phyloP scores from a whole-genome alignment of 345 rosid genomes.

The Hevea brasiliensis region DNA sequence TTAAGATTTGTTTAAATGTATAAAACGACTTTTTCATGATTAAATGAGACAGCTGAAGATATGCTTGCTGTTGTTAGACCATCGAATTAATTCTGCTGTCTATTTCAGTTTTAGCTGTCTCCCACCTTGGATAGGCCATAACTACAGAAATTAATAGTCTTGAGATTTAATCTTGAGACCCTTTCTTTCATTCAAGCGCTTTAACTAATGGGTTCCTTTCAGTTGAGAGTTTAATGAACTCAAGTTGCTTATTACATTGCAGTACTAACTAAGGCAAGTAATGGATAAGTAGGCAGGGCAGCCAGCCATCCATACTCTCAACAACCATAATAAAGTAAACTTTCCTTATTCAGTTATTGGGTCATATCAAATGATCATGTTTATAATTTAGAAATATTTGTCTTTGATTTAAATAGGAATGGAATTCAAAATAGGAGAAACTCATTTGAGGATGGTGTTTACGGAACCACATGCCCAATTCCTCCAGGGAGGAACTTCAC shows the following conservation, averaged over 20 bases:
- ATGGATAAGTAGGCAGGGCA: not conserved
- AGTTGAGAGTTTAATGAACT: not conserved
- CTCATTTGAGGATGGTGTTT: conserved; percentile 75
- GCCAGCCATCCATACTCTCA: not conserved
- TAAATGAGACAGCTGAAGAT: not conserved
- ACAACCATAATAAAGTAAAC: not conserved
- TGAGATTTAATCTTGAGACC: not conserved
- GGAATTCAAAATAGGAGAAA: conserved; percentile 87
- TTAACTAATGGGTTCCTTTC: not conserved
- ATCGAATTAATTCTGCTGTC: conserved; percentile 6
- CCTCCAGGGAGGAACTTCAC: conserved; percentile 87
- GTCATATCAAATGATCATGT: no score
- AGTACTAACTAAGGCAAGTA: not conserved
- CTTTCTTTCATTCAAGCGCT: not conserved
- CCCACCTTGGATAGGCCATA: conserved; percentile 14
- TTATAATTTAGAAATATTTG: no score
- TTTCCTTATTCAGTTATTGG: not conserved
- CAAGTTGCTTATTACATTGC: not conserved
- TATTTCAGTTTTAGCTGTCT: conserved; percentile 27
- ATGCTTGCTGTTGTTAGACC: not conserved
- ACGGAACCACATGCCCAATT: conserved; percentile 87
- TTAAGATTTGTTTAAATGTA: not conserved
- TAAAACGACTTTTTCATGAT: conserved; percentile 1
- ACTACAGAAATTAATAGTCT: not conserved
- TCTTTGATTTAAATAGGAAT: conserved; percentile 45